Conservation (phyloP, 495 filamentous ascomycete species). For the Penicillium alfredii region DNA sequence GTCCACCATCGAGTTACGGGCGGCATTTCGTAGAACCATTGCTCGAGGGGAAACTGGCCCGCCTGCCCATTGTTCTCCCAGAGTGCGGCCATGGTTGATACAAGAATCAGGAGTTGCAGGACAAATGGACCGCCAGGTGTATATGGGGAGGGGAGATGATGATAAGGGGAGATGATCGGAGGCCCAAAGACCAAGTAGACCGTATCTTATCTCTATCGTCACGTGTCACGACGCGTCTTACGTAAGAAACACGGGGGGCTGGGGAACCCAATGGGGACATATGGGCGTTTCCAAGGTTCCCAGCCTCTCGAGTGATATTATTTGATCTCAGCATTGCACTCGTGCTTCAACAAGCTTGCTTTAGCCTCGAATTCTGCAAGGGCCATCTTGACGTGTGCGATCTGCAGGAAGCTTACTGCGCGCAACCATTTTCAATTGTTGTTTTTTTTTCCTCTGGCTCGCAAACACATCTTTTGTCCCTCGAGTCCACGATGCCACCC, state of each 20-base stretch:
- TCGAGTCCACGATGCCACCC: conserved; percentile 15
- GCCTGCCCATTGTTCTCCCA: conserved; percentile 49
- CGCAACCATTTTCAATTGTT: conserved; percentile 3
- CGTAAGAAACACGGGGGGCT: conserved; percentile 5
- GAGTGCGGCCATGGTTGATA: conserved; percentile 35
- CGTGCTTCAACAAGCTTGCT: conserved; percentile 2
- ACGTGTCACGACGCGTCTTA: conserved; percentile 8
- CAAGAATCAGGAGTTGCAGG: conserved; percentile 3
- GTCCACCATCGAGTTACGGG: conserved; percentile 96
- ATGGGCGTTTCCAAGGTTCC: conserved; percentile 9
- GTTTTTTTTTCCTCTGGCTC: too few species aligned
- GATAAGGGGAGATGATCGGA: not conserved
- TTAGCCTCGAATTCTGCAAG: conserved; percentile 3
- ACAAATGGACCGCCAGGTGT: not conserved
- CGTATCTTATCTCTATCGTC: conserved; percentile 4
- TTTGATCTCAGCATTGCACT: too few species aligned
- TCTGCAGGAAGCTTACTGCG: conserved; percentile 1
- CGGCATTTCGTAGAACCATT: conserved; percentile 98
- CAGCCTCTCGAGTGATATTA: too few species aligned
- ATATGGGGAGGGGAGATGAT: not conserved
- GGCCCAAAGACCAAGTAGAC: conserved; percentile 8
- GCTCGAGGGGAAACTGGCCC: conserved; percentile 77
- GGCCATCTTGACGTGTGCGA: conserved; percentile 4
- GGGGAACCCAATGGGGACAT: conserved; percentile 11
- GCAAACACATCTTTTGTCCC: too few species aligned